Evolutionary conservation across 169 alveolate genomes (phyloP), one percentile per base, ranked within the genome.

Genomic region (Eimeria tenella): DNA sequence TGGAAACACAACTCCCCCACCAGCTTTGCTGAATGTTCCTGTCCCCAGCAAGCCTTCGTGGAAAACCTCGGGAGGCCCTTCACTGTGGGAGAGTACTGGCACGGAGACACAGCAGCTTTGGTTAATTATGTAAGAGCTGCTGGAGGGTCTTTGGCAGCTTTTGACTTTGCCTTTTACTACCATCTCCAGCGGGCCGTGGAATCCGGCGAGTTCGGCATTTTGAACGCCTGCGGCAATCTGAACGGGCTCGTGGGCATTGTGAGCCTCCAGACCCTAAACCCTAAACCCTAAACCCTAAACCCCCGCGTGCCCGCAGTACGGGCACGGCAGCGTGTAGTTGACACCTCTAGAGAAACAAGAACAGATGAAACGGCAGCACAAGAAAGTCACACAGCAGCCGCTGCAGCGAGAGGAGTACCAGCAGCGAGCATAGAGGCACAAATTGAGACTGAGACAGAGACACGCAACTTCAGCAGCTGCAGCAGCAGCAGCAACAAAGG

Each of bases 21-120:
- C n/a, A n/a, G n/a, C n/a, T n/a, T n/a, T n/a, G n/a, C n/a, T n/a
- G 65, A 9, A 9, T 56, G 25, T 65, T 10, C 17, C 9, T n/a
- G 75, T 13, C 25, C 75, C 42, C 92, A 84, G 92, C 63, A 84
- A 62, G 42, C 56, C 5, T 84, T 55, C 42, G 63, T 84, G 7
- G 92, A 84, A 58, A 58, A 71, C 63, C 77, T 84, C 15, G 92
- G 65, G 17, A 58, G 81, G 92, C 92, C 92, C 23, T 84, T 84
- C 62, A 50, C 92, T 21, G 92, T 84, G n/a, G 92, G 92, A 13
- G 92, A 84, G 25, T 84, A 84, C 81, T 84, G 92, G 92, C 68
- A 84, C n/a, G 92, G 92, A 7, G 17, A 71, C 81, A 62, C 81
- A 4, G 49, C 17, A 65, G 50, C 77, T 17, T 81, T 84, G 50